These are phyloP conservation scores for Uronychia binucleata DNA, from an alignment of 73 alveolate species.

Conservation along the genomic window DNA sequence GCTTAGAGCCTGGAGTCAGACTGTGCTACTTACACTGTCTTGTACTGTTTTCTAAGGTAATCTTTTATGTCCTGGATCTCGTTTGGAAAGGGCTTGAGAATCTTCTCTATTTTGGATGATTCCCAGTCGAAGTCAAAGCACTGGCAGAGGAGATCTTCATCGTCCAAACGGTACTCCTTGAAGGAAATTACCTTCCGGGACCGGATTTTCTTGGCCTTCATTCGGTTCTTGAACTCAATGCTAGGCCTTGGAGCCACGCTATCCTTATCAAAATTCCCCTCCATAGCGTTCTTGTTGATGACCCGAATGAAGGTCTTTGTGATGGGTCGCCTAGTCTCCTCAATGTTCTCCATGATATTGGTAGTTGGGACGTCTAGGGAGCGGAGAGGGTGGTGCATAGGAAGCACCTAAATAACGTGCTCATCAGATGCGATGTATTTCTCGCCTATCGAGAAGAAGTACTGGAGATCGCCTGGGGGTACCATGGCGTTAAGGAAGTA, in stretches of 20 bases:
- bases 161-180: conserved; percentile 69
- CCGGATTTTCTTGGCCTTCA: neutral
- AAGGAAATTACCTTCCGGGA: conserved; percentile 16
- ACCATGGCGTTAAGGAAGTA: conserved; percentile 67
- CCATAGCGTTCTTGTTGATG: conserved; percentile 31
- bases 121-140: conserved; percentile 90
- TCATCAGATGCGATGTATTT: neutral
- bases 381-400: neutral
- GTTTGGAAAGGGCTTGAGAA: conserved; percentile 32
- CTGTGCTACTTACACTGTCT: conserved; percentile 30
- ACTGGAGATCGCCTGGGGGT: conserved; percentile 76
- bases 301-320: conserved; percentile 35
- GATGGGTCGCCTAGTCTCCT: conserved; percentile 11
- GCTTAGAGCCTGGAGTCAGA: conserved; percentile 16
- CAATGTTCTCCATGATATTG: conserved; percentile 36
- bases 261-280: conserved; percentile 56
- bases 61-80: conserved; percentile 18
- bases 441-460: conserved; percentile 66
- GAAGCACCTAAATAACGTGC: neutral
- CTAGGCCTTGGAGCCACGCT: conserved; percentile 8
- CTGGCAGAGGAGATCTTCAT: conserved; percentile 62
- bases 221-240: neutral
- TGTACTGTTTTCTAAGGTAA: conserved; percentile 13
- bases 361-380: conserved; percentile 46
- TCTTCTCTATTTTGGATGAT: conserved; percentile 53